These are phyloP conservation scores for Populus tomentosa DNA, from an alignment of 441 rosid genomes.

Conservation along the genomic window DNA sequence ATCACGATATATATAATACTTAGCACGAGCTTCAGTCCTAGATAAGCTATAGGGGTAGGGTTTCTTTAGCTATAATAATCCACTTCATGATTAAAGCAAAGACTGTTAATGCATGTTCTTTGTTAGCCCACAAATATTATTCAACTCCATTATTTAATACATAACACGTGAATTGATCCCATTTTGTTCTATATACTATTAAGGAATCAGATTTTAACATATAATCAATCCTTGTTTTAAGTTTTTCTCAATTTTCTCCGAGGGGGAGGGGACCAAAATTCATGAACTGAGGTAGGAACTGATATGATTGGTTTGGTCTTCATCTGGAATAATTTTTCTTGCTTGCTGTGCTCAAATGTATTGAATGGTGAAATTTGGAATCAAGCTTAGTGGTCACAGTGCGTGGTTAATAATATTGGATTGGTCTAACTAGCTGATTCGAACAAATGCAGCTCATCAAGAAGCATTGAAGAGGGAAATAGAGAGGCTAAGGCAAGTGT, in stretches of 20 bases:
- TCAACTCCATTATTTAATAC: neutral
- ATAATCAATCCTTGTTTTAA: neutral
- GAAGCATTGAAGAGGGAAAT: constrained; percentile 92
- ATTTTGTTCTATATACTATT: neutral
- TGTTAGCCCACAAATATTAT: neutral
- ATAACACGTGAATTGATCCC: neutral
- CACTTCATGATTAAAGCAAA: neutral
- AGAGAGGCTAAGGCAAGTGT: constrained; percentile 82
- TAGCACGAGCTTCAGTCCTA: neutral
- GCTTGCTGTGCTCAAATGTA: neutral
- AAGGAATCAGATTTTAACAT: neutral
- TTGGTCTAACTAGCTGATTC: neutral
- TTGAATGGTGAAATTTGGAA: neutral
- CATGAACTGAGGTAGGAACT: neutral
- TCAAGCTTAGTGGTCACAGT: neutral
- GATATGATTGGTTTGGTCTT: neutral
- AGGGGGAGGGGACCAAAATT: neutral
- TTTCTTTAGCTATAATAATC: neutral
- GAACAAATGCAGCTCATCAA: constrained; percentile 65
- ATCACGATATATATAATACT: neutral
- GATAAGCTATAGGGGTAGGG: neutral
- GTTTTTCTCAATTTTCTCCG: neutral
- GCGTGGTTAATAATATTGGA: neutral
- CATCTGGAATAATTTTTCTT: neutral
- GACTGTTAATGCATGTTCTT: neutral